phyloP scores from a whole-genome alignment of 1,284 basidiomycete genomes.

The Melanopsichium pennsylvanicum region DNA sequence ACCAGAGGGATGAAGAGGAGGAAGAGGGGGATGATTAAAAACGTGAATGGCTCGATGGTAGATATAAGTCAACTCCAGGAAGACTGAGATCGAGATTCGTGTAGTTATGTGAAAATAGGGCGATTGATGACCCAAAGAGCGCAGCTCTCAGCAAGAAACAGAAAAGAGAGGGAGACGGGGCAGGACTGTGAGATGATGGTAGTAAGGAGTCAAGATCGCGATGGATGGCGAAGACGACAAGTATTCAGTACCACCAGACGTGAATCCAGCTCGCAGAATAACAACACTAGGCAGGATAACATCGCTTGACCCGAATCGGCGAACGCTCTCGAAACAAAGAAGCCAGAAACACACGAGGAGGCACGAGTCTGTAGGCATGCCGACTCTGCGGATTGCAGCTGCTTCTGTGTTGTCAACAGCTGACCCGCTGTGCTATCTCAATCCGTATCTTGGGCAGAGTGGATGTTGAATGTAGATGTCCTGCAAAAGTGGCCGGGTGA shows the following conservation, averaged over 20 bases:
- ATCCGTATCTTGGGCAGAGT: not conserved
- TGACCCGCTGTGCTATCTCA: too few relatives aligned
- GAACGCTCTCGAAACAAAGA: not conserved
- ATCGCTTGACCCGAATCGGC: constrained; percentile 1
- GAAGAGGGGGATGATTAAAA: constrained; percentile 1
- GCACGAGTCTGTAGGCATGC: constrained; percentile 14
- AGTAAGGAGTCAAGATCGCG: constrained; percentile 1
- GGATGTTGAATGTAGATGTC: constrained; percentile 26
- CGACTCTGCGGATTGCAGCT: not conserved
- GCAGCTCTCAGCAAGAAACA: constrained; percentile 37
- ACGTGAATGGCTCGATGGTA: constrained; percentile 9
- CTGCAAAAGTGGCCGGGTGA: too few relatives aligned
- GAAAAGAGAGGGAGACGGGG: constrained; percentile 6
- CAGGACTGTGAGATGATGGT: constrained; percentile 31
- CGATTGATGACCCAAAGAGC: constrained; percentile 21
- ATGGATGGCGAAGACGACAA: not conserved
- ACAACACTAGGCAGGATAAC: not conserved
- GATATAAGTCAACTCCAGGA: constrained; percentile 29
- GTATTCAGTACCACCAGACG: not conserved
- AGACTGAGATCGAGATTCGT: constrained; percentile 24
- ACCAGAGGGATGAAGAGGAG: not conserved
- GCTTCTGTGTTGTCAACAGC: constrained; percentile 4
- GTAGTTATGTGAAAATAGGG: not conserved
- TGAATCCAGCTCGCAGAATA: not conserved
- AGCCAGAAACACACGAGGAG: constrained; percentile 6